Evolutionary conservation across 2,329 filamentous ascomycete species (phyloP), one percentile per base, ranked within the genome.

Genomic region (Fusarium tupiense): DNA sequence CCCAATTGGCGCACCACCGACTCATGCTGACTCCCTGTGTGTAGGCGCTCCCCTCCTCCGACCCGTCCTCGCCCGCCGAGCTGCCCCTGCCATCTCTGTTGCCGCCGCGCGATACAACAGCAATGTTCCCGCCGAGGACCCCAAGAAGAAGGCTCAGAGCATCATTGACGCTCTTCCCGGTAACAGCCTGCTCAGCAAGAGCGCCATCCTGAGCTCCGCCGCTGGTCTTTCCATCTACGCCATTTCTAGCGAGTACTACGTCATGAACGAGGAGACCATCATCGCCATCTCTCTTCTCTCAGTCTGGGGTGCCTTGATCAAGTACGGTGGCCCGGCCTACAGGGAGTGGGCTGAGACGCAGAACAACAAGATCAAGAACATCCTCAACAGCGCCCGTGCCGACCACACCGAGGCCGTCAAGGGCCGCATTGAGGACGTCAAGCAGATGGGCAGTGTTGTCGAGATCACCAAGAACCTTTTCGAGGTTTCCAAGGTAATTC

Each of bases 181-280:
- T 80, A 98, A 91, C 90, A 96, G 90, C 82, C 88, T 98, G 76
- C 88, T 97, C 83, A 97, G 94, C 86, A 99, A 99, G 92, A 95
- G 94, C 79, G 96, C 96, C 82, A 96, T 98, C 83, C 93, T 99
- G 81, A 98, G 96, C 82, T 95, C 94, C 80, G 92, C 93, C 76
- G 94, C 96, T 81, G 96, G 93, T 87, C 86, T 97, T 80, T 95
- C 94, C 81, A 90, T 97, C 85, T 97, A 96, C 83, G 96, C 95
- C 82, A 95, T 99, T 87, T 97, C 94, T 92, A 99, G 97, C 88
- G 96, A 99, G 91, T 95, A 98, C 89, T 98, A 98, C 87, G 95
- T 99, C 84, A 90, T 99, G 87, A 99, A 99, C 88, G 96, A 99
- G 90, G 96, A 99, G 89, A 93, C 95, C 75, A 93, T 99, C 83